Evolutionary conservation across 2,329 filamentous ascomycete species (phyloP).

Genomic region (Plenodomus lindquistii): DNA sequence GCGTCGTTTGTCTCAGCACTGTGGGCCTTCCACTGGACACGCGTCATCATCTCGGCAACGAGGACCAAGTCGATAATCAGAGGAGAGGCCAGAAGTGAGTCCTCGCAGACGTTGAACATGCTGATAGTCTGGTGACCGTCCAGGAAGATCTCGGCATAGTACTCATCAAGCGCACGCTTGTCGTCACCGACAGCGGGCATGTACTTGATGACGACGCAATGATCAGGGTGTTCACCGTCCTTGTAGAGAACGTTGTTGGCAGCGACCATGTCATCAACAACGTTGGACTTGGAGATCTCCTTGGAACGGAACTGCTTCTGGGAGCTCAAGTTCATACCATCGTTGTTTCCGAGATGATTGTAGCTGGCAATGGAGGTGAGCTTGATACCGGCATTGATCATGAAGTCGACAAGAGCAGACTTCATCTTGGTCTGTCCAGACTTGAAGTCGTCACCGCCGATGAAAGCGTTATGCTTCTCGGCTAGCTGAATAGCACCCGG

Average conservation of each 20-base stretch:
- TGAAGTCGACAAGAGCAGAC: slow-evolving; percentile 95
- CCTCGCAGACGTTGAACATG: slow-evolving; percentile 98
- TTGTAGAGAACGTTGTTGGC: slow-evolving; percentile 91
- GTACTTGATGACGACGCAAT: slow-evolving; percentile 99
- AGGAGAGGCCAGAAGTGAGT: slow-evolving; percentile 92
- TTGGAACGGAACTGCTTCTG: slow-evolving; percentile 99
- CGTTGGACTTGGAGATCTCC: slow-evolving; percentile 99
- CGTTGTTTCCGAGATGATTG: slow-evolving; percentile 99
- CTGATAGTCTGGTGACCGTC: slow-evolving; percentile 98
- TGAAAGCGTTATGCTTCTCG: slow-evolving; percentile 83
- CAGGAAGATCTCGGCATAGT: slow-evolving; percentile 99
- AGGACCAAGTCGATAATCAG: slow-evolving; percentile 96
- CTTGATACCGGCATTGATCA: slow-evolving; percentile 98
- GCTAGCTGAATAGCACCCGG: slow-evolving; percentile 89
- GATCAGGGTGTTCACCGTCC: slow-evolving; percentile 91
- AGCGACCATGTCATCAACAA: slow-evolving; percentile 99
- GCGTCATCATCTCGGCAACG: slow-evolving; percentile 96
- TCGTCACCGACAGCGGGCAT: slow-evolving; percentile 99
- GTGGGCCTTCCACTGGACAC: slow-evolving; percentile 82
- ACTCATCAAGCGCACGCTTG: slow-evolving; percentile 98
- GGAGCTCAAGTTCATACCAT: slow-evolving; percentile 97
- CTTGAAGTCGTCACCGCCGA: slow-evolving; percentile 99
- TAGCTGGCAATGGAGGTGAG: slow-evolving; percentile 98
- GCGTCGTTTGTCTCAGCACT: slow-evolving; percentile 57
- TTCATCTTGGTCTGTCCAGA: slow-evolving; percentile 99